Evolutionary conservation across 176 grass and related monocot species (phyloP).

Genomic region (Eleusine indica): DNA sequence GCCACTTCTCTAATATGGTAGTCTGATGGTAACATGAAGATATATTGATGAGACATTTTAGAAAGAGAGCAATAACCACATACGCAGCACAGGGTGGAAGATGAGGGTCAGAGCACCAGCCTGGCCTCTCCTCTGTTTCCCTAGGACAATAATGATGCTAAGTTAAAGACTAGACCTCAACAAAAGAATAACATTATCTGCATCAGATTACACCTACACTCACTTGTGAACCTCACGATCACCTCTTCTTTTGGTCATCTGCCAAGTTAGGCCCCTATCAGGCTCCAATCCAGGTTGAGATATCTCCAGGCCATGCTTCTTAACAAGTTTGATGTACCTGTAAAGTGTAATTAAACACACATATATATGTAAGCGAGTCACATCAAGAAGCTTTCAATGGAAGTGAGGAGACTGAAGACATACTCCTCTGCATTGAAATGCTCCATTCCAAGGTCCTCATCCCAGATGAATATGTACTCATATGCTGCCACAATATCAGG

Average conservation of each 20-base stretch:
- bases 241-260: conserved; percentile 92
- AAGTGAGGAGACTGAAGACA: conserved; percentile 29
- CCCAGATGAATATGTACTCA: conserved; percentile 97
- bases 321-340: conserved; percentile 91
- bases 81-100: conserved; percentile 75
- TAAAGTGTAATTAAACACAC: neutral
- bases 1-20: neutral
- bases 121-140: conserved; percentile 65
- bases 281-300: conserved; percentile 85
- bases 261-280: conserved; percentile 69
- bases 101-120: conserved; percentile 61
- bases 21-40: conserved; percentile 2
- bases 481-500: conserved; percentile 84
- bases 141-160: conserved; percentile 27
- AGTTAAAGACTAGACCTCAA: conserved; percentile 18
- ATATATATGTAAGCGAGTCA: neutral
- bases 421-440: conserved; percentile 97
- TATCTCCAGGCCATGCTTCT: conserved; percentile 77
- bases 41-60: neutral
- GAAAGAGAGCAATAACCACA: conserved; percentile 26
- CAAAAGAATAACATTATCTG: neutral
- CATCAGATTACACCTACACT: conserved; percentile 38
- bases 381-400: neutral
- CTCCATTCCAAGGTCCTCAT: conserved; percentile 92
- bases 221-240: conserved; percentile 88